Conservation (phyloP, 1,284 basidiomycete species). For the Laetiporus sulphureus region DNA sequence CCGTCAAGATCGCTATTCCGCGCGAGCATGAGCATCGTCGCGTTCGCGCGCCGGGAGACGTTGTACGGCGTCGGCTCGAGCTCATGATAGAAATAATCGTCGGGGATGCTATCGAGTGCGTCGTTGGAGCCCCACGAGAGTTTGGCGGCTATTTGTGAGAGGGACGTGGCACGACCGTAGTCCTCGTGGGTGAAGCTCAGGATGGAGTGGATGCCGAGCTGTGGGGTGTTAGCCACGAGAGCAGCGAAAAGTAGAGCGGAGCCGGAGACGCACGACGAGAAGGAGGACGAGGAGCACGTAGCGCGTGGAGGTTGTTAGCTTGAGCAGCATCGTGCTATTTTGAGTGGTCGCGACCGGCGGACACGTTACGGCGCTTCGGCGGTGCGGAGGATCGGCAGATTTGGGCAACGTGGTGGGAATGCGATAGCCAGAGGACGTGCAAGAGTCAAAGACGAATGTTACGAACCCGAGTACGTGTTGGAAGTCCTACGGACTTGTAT, state of each 20-base stretch:
- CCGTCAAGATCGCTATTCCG: slow-evolving; percentile 63
- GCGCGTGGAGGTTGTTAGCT: slow-evolving; percentile 20
- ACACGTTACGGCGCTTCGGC: too few species aligned
- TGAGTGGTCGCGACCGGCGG: background rate
- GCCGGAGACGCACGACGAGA: slow-evolving; percentile 20
- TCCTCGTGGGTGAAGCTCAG: slow-evolving; percentile 30
- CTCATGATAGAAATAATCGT: slow-evolving; percentile 6
- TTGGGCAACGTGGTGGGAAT: too few species aligned
- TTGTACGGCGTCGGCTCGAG: slow-evolving; percentile 8
- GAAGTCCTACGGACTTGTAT: too few species aligned
- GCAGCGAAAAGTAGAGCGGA: background rate
- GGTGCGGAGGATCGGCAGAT: too few species aligned
- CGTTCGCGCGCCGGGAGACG: slow-evolving; percentile 22
- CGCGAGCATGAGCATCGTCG: slow-evolving; percentile 42
- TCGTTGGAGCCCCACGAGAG: slow-evolving; percentile 13
- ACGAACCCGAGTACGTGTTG: too few species aligned
- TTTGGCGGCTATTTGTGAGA: slow-evolving; percentile 19
- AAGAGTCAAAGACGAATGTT: too few species aligned
- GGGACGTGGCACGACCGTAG: slow-evolving; percentile 29
- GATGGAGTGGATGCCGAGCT: slow-evolving; percentile 31
- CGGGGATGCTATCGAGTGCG: slow-evolving; percentile 4
- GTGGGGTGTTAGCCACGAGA: background rate
- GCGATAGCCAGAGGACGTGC: too few species aligned
- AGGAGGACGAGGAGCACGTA: slow-evolving; percentile 22
- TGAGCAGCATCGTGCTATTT: slow-evolving; percentile 9